A percentile compares a stretch with the other conserved stretches of the same genome.
phyloP scores from a whole-genome alignment of 2,329 filamentous ascomycete species.

The Aspergillus candidus region DNA sequence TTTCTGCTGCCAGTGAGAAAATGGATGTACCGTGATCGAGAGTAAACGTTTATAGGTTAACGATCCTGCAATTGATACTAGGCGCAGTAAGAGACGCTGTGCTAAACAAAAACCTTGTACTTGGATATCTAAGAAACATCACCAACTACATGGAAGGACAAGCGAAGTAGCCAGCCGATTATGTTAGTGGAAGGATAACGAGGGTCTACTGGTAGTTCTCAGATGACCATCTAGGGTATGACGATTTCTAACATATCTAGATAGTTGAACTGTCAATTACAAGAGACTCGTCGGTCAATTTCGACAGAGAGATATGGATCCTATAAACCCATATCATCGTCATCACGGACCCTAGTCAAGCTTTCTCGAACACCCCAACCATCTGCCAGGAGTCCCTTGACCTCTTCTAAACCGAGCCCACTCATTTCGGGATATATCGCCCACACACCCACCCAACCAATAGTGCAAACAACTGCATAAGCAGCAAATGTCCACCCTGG shows the following conservation, averaged over 20 bases:
- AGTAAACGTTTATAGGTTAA: no score
- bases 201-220: no score
- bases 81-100: no score
- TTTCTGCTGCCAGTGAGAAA: no score
- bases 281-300: not conserved
- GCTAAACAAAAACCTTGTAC: no score
- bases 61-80: no score
- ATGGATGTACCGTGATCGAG: no score
- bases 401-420: slow-evolving; percentile 74
- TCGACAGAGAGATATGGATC: no score
- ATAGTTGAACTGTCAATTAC: not conserved
- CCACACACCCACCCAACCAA: slow-evolving; percentile 64
- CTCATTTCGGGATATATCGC: slow-evolving; percentile 80
- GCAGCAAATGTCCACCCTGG: slow-evolving; percentile 71
- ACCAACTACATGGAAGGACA: not conserved
- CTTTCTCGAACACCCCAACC: slow-evolving; percentile 64
- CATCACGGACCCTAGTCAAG: slow-evolving; percentile 17
- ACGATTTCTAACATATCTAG: not conserved
- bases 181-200: no score
- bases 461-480: slow-evolving; percentile 65
- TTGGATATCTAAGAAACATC: no score
- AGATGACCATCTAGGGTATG: not conserved
- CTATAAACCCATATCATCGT: no score
- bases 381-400: slow-evolving; percentile 61
- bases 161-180: not conserved